These are phyloP conservation scores for Cunninghamia lanceolata DNA, from an alignment of 75 land plant genomes.

Conservation along the genomic window DNA sequence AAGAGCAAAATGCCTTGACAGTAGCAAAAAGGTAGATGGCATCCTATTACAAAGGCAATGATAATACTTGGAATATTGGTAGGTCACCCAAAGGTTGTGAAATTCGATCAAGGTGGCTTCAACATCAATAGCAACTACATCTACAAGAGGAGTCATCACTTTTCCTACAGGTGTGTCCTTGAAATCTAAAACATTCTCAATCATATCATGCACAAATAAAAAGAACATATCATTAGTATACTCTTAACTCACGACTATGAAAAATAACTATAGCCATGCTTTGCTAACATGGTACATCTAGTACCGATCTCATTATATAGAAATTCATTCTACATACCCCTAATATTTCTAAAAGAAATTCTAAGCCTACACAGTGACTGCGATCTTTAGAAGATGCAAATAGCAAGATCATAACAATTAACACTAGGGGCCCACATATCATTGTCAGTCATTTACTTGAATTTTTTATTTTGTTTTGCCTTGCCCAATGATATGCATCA, in stretches of 20 bases:
- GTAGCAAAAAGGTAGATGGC: neutral
- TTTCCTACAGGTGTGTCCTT: conserved; percentile 95
- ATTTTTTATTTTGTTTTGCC: neutral
- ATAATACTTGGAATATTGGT: conserved; percentile 87
- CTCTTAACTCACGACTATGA: neutral
- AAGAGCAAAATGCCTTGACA: no score
- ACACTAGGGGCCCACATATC: neutral
- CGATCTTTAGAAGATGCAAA: neutral
- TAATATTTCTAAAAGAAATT: neutral
- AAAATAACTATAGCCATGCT: neutral
- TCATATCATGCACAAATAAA: no score
- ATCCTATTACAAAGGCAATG: neutral
- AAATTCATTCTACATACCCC: neutral
- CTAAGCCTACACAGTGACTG: neutral
- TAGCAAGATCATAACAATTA: neutral
- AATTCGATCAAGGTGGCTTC: conserved; percentile 86
- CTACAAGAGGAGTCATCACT: conserved; percentile 97
- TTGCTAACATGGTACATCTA: neutral
- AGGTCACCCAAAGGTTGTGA: conserved; percentile 78
- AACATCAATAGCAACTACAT: conserved; percentile 95
- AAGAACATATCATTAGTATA: conserved; percentile 16
- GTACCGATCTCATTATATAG: neutral
- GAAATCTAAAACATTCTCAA: conserved; percentile 81
- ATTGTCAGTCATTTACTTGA: neutral
- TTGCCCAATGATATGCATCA: neutral